Percentiles rank a stretch among this genome's conserved stretches.
Conservation (phyloP, 2,329 filamentous ascomycete species). For the Colletotrichum theobromicola region DNA sequence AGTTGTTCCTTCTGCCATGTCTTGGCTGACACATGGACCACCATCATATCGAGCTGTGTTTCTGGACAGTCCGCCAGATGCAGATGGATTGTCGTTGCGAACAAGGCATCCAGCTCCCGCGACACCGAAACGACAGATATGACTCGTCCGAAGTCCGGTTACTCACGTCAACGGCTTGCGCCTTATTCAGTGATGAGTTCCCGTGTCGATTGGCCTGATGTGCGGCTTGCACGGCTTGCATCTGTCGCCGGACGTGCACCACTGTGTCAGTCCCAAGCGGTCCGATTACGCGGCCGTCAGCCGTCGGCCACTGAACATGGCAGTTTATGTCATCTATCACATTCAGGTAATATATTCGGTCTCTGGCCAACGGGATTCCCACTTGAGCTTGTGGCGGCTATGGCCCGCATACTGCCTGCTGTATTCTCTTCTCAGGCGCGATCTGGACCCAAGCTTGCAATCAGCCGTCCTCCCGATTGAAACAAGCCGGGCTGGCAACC, state of each 20-base stretch:
- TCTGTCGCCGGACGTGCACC: not conserved
- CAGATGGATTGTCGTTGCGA: not conserved
- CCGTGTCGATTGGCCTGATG: not conserved
- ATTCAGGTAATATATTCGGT: not conserved
- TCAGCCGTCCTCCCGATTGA: not conserved
- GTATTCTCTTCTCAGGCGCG: not conserved
- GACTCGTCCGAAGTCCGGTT: not conserved
- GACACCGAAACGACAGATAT: not conserved
- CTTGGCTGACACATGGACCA: not conserved
- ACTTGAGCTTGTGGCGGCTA: not conserved
- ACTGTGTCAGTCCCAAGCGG: not conserved
- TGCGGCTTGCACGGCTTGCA: not conserved
- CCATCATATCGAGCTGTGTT: not conserved
- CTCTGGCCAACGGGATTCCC: not conserved
- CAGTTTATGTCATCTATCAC: not conserved
- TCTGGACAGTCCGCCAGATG: not conserved
- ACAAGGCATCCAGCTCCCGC: not conserved
- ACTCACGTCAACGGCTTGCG: not conserved
- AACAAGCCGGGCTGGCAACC: not conserved
- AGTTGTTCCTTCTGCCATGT: not conserved
- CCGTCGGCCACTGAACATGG: not conserved
- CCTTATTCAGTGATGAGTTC: not conserved
- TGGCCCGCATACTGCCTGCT: not conserved
- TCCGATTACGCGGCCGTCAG: not conserved
- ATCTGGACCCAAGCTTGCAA: not conserved